Base-by-base conservation (phyloP, 495 filamentous ascomycete species). In the Penicillium argentinense region DNA sequence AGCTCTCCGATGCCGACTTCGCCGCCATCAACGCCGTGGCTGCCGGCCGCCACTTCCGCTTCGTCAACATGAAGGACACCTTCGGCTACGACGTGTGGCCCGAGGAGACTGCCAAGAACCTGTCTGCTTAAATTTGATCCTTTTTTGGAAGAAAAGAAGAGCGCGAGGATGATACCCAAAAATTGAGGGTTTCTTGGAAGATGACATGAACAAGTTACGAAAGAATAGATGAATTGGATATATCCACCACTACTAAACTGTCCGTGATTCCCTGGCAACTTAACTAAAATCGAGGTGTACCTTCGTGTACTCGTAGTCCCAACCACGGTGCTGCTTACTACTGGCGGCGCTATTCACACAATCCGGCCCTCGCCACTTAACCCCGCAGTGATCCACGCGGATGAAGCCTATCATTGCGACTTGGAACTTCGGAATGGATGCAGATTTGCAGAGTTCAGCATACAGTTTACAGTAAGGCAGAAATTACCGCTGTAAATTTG, bases 61-160 rank as follows among this genome's bases (percentile, higher is more conserved):
- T 90, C 60, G 84, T 90, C 29, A 88, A 90, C 66, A 89, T 89
- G 85, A 89, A 86, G 72, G 83, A 89, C 43, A 79, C 75, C 40
- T 81, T 82, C 57, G 80, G 75, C 11, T 81, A 78, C 52, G 65
- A 74, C 34, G 65, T 73, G 22, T 75, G 72, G 72, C 69, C 70
- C 19, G 64, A 74, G 58, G 72, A 75, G 69, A 66, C 67, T 26
- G 67, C 64, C 26, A 63, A 61, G 59, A 54, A 69, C 39, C 34
- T 69, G 29, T 73, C 67, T 42, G 63, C 62, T 41, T 72, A 61
- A 54, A 52, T 52, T 12, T 29, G 7, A 19, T 23, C 26, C 9
- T 26, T 40, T 47, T 14, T 29, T 13, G 14, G 13, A 43, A 43
- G 3, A 30, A 8, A 25, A 52, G 32, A 45, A 39, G 9, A 45